Percentiles rank a stretch among this genome's conserved stretches.
Conservation (phyloP, 2,329 filamentous ascomycete species). For the Xylaria hypoxylon region DNA sequence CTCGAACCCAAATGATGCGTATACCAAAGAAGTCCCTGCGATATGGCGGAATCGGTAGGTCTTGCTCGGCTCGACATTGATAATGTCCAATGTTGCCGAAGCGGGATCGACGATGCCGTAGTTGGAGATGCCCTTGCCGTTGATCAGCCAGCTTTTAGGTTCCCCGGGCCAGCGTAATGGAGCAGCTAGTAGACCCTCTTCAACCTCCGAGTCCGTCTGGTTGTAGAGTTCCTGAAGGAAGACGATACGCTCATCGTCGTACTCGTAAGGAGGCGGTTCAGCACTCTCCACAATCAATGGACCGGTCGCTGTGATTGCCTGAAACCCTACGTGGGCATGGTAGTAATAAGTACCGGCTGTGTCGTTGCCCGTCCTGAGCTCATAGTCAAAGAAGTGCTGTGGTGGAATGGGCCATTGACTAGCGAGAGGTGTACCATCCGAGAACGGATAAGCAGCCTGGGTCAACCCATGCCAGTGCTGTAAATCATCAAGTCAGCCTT, state of each 20-base stretch:
- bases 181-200: constrained; percentile 15
- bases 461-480: constrained; percentile 36
- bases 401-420: constrained; percentile 37
- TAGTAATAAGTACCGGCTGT: constrained; percentile 35
- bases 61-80: constrained; percentile 28
- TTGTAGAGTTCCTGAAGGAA: constrained; percentile 33
- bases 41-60: constrained; percentile 32
- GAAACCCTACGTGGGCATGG: constrained; percentile 33
- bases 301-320: constrained; percentile 31
- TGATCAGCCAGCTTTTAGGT: constrained; percentile 32
- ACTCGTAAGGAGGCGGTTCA: constrained; percentile 21
- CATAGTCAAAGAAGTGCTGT: constrained; percentile 34
- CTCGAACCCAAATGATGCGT: constrained; percentile 31
- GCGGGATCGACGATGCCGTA: constrained; percentile 30
- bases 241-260: constrained; percentile 30
- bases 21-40: constrained; percentile 18
- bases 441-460: constrained; percentile 33
- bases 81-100: constrained; percentile 17
- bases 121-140: constrained; percentile 33
- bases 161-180: constrained; percentile 29
- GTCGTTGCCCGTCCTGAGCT: constrained; percentile 24
- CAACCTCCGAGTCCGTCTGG: constrained; percentile 19
- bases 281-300: constrained; percentile 30
- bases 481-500: constrained; percentile 2
- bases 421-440: constrained; percentile 32